phyloP scores from a whole-genome alignment of 1,284 basidiomycete genomes.

The Takashimella tepidaria region DNA sequence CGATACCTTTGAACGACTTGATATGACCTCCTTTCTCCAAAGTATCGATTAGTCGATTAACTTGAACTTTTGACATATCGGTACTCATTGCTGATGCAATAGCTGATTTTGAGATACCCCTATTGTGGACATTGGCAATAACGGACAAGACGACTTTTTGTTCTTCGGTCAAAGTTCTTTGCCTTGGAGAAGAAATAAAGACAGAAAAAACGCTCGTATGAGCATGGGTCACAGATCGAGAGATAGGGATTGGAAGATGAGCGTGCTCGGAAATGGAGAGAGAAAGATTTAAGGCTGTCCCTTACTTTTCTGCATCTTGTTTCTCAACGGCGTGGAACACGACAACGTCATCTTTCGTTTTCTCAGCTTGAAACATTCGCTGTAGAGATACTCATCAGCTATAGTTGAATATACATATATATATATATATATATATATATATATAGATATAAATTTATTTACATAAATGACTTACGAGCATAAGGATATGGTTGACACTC shows the following conservation, averaged over 20 bases:
- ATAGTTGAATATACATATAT: too few relatives aligned
- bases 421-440: too few relatives aligned
- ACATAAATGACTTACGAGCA: conserved; percentile 23
- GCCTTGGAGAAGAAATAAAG: conserved; percentile 10
- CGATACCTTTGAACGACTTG: conserved; percentile 44
- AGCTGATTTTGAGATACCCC: conserved; percentile 20
- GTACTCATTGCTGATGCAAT: conserved; percentile 26
- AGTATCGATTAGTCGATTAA: conserved; percentile 16
- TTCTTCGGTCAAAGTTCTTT: conserved; percentile 33
- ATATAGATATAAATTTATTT: too few relatives aligned
- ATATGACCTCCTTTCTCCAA: conserved; percentile 39
- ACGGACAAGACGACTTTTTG: conserved; percentile 34
- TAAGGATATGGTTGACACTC: conserved; percentile 20
- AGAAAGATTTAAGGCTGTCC: too few relatives aligned
- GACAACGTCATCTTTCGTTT: conserved; percentile 20
- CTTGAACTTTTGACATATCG: conserved; percentile 11
- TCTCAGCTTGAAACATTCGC: conserved; percentile 12
- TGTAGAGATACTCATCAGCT: conserved; percentile 1
- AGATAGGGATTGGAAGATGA: too few relatives aligned
- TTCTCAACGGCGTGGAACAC: conserved; percentile 29
- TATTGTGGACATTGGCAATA: conserved; percentile 19
- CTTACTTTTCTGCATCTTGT: conserved; percentile 35
- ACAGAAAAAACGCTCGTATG: too few relatives aligned
- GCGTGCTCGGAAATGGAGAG: too few relatives aligned
- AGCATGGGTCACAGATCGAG: too few relatives aligned